phyloP scores from a whole-genome alignment of 2,329 filamentous ascomycete genomes.

The Microthyrium microscopicum region DNA sequence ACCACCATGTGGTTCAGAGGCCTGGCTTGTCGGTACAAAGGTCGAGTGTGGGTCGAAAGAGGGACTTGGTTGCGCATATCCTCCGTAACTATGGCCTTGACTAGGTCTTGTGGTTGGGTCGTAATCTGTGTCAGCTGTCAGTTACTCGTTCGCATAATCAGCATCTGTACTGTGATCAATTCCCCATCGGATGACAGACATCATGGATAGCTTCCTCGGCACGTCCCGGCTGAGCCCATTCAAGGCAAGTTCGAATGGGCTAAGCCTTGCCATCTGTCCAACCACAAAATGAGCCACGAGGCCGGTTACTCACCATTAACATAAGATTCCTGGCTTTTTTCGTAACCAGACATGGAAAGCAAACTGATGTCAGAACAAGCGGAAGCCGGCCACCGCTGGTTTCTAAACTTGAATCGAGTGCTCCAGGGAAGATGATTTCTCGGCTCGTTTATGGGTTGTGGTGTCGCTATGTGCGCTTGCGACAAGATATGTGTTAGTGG shows the following conservation, averaged over 20 bases:
- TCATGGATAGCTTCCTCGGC: slow-evolving; percentile 18
- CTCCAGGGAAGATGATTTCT: too few species aligned
- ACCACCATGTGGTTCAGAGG: slow-evolving; percentile 32
- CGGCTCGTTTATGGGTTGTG: too few species aligned
- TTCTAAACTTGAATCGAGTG: too few species aligned
- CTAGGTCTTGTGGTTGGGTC: slow-evolving; percentile 44
- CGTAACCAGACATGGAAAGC: slow-evolving; percentile 68
- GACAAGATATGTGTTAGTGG: too few species aligned
- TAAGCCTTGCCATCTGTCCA: slow-evolving; percentile 19
- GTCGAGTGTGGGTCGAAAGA: slow-evolving; percentile 23
- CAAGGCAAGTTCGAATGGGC: too few species aligned
- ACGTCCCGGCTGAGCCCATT: slow-evolving; percentile 17
- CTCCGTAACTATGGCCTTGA: slow-evolving; percentile 34
- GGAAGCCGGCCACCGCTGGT: neutral
- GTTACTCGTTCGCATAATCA: slow-evolving; percentile 28
- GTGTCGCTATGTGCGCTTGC: too few species aligned
- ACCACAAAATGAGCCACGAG: slow-evolving; percentile 10
- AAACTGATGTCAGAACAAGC: slow-evolving; percentile 20
- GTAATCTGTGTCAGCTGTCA: slow-evolving; percentile 23
- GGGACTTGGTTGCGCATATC: slow-evolving; percentile 32
- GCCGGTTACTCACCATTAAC: slow-evolving; percentile 56
- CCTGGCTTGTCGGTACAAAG: slow-evolving; percentile 32
- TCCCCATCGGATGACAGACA: too few species aligned
- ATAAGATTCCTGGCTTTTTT: slow-evolving; percentile 57
- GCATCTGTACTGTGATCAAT: too few species aligned